Percentiles rank a stretch among this genome's conserved stretches.
phyloP scores from a whole-genome alignment of 2,329 filamentous ascomycete genomes.

The Aspergillus glaucus region DNA sequence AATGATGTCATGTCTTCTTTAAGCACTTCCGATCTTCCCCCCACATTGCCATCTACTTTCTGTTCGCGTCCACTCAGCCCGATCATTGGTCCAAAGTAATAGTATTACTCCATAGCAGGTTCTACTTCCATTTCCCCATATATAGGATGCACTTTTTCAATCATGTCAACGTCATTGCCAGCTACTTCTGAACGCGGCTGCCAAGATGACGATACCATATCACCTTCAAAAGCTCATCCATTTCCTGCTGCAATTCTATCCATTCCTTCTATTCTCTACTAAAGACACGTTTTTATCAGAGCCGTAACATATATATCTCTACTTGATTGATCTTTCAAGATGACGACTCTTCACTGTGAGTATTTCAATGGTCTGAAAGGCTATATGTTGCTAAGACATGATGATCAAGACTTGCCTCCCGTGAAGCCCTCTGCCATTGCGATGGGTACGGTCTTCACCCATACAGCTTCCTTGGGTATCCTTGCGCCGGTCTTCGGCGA shows the following conservation, averaged over 20 bases:
- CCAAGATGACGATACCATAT: constrained; percentile 5
- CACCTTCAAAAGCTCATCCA: not conserved
- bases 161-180: constrained; percentile 27
- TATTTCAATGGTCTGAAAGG: constrained; percentile 8
- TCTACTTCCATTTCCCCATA: not conserved
- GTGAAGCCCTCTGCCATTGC: constrained; percentile 98
- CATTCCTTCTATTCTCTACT: constrained; percentile 2
- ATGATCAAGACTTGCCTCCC: constrained; percentile 61
- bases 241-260: too few relatives aligned
- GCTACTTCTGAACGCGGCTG: not conserved
- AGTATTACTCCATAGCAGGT: not conserved
- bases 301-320: too few relatives aligned
- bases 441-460: constrained; percentile 92
- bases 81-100: not conserved
- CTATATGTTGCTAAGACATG: constrained; percentile 2
- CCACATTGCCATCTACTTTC: not conserved
- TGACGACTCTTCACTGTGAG: constrained; percentile 57
- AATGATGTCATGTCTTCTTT: not conserved
- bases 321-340: constrained; percentile 27
- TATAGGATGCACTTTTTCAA: constrained; percentile 4
- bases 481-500: constrained; percentile 87
- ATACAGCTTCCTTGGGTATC: constrained; percentile 80
- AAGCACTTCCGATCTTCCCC: not conserved
- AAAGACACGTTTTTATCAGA: too few relatives aligned
- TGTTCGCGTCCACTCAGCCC: not conserved